Evolutionary conservation across 1,139 yeast species (phyloP).

Genomic region (Geotrichum siamense): DNA sequence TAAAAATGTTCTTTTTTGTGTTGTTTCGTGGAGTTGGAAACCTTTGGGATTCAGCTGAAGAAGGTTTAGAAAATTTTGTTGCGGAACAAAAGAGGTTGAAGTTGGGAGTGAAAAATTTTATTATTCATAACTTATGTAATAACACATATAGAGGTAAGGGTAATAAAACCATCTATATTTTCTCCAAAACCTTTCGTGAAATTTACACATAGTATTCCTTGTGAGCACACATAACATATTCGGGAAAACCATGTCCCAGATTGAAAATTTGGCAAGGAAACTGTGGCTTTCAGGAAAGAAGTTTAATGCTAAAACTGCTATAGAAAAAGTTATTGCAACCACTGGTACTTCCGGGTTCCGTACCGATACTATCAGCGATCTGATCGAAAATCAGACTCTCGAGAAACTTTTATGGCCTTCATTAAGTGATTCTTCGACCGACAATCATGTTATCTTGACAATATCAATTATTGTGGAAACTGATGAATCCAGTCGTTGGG

Average conservation of each 20-base stretch:
- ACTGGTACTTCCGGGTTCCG: background rate
- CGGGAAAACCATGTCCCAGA: background rate
- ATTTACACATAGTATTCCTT: too few species aligned
- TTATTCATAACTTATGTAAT: background rate
- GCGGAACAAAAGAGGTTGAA: background rate
- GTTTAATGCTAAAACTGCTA: background rate
- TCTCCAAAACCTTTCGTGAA: too few species aligned
- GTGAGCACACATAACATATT: too few species aligned
- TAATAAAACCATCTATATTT: slow-evolving; percentile 4
- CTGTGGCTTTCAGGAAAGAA: background rate
- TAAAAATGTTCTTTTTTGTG: too few species aligned
- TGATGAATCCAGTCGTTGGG: background rate
- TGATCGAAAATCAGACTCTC: background rate
- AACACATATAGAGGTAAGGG: slow-evolving; percentile 19
- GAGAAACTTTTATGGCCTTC: background rate
- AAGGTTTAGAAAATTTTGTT: background rate
- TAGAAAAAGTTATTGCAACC: too few species aligned
- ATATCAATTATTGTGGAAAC: too few species aligned
- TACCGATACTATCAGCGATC: background rate
- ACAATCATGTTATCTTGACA: background rate
- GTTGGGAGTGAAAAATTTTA: slow-evolving; percentile 4
- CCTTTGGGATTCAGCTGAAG: background rate
- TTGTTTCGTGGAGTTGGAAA: background rate
- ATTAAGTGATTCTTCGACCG: background rate
- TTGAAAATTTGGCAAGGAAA: background rate